These are phyloP conservation scores for Atkinsonella hypoxylon DNA, from an alignment of 2,329 filamentous ascomycete genomes.

Conservation along the genomic window DNA sequence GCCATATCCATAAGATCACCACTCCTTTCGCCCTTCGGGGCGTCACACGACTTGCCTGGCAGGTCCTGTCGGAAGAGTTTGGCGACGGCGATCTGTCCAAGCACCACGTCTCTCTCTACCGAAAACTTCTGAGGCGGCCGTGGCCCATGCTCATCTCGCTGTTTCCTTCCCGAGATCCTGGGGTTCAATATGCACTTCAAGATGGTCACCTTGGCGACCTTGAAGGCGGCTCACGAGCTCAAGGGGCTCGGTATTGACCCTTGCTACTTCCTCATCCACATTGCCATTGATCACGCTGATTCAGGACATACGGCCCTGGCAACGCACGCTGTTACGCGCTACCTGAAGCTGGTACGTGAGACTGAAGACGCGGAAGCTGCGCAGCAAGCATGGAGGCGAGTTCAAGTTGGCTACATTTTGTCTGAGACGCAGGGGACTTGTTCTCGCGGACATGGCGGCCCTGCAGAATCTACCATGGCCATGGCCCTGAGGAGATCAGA, in stretches of 20 bases:
- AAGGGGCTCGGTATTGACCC: constrained; percentile 28
- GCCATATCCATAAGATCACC: constrained; percentile 24
- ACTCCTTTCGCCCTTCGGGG: constrained; percentile 26
- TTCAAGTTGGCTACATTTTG: constrained; percentile 8
- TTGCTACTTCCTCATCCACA: constrained; percentile 38
- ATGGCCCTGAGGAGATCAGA: no score
- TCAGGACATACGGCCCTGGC: constrained; percentile 38
- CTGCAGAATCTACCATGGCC: no score
- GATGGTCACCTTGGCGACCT: constrained; percentile 19
- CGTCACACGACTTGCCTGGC: constrained; percentile 28
- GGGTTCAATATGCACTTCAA: constrained; percentile 40
- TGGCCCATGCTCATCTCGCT: constrained; percentile 32
- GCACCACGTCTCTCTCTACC: constrained; percentile 29
- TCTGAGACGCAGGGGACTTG: constrained; percentile 4
- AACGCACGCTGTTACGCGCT: constrained; percentile 22
- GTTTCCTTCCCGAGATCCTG: constrained; percentile 35
- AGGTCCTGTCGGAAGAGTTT: constrained; percentile 36
- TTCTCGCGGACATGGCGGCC: not conserved
- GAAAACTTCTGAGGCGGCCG: constrained; percentile 10
- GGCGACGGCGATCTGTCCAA: constrained; percentile 34
- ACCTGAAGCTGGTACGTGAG: constrained; percentile 23
- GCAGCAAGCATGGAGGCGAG: constrained; percentile 7
- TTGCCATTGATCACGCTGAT: constrained; percentile 37
- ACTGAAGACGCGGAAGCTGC: not conserved
- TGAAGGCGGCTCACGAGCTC: constrained; percentile 25